Percentiles rank a stretch among this genome's conserved stretches.
Evolutionary conservation across 768 basidiomycete species (phyloP).

Genomic region (Sporobolomyces pararoseus): DNA sequence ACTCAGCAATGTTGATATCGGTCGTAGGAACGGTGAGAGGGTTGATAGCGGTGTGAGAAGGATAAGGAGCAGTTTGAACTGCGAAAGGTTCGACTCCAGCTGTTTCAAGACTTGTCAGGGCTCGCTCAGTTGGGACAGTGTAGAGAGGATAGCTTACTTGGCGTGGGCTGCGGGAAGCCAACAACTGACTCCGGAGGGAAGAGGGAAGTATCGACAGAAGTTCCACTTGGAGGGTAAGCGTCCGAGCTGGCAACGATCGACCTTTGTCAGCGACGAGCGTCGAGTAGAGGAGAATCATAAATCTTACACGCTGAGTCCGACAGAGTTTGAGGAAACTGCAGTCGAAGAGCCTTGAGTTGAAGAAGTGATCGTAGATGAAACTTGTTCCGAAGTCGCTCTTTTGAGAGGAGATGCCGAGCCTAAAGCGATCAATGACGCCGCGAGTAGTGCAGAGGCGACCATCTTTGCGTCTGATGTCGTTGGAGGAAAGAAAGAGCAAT

Average conservation of each 20-base stretch:
- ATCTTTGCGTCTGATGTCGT: background rate
- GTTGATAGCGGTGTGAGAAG: slow-evolving; percentile 38
- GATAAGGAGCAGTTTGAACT: slow-evolving; percentile 45
- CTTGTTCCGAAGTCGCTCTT: background rate
- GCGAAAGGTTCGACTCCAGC: slow-evolving; percentile 47
- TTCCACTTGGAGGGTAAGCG: slow-evolving; percentile 13
- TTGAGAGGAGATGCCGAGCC: slow-evolving; percentile 9
- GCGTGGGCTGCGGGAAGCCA: slow-evolving; percentile 22
- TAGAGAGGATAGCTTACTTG: background rate
- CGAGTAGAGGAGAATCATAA: background rate
- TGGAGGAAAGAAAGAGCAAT: background rate
- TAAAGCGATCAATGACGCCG: slow-evolving; percentile 3
- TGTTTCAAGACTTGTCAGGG: background rate
- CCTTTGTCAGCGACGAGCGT: background rate
- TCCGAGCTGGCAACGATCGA: background rate
- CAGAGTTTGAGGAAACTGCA: background rate
- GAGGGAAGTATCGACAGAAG: slow-evolving; percentile 31
- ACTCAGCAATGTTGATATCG: slow-evolving; percentile 41
- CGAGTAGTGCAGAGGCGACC: background rate
- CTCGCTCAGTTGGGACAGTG: too few species aligned
- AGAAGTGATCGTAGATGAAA: slow-evolving; percentile 3
- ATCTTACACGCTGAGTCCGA: slow-evolving; percentile 13
- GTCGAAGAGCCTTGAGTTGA: background rate
- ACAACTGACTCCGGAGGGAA: slow-evolving; percentile 47
- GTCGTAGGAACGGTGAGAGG: slow-evolving; percentile 43